Conservation (phyloP, 192 early-diverging fungal genomes). For the Coemansia brasiliensis region DNA sequence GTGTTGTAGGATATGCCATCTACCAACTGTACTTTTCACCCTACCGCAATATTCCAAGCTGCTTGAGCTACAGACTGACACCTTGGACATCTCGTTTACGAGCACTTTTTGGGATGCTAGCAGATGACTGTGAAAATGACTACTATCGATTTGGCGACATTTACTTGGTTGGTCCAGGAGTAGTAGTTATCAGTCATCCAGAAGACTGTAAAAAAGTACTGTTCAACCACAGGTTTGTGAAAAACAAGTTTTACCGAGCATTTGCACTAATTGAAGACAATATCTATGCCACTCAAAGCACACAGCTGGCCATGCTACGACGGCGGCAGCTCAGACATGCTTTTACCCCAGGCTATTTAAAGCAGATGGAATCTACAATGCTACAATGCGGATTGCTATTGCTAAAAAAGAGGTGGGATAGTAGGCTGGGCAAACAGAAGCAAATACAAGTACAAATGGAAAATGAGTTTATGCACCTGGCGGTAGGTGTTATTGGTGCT, state of each 20-base stretch:
- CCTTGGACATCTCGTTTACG: conserved; percentile 2
- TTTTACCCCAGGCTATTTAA: neutral
- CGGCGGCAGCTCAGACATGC: conserved; percentile 18
- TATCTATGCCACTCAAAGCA: conserved; percentile 21
- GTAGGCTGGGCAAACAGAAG: neutral
- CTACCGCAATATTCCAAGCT: conserved; percentile 20
- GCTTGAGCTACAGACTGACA: conserved; percentile 7
- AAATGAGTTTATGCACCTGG: conserved; percentile 9
- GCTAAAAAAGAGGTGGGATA: too few relatives aligned
- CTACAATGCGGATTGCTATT: conserved; percentile 15
- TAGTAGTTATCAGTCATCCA: conserved; percentile 25
- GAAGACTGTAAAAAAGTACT: conserved; percentile 20
- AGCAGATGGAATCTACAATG: conserved; percentile 26
- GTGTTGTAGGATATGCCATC: neutral
- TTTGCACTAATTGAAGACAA: conserved; percentile 10
- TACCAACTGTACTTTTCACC: conserved; percentile 30
- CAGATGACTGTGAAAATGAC: conserved; percentile 12
- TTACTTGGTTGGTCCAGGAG: conserved; percentile 15
- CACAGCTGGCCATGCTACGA: conserved; percentile 13
- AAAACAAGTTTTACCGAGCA: conserved; percentile 19
- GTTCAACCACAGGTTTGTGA: conserved; percentile 16
- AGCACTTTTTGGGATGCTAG: conserved; percentile 8
- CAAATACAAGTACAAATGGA: conserved; percentile 14
- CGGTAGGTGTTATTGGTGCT: conserved; percentile 25
- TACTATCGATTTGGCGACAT: conserved; percentile 41